Base-by-base conservation (phyloP, 2,329 filamentous ascomycete species). In the Fusarium citri region DNA sequence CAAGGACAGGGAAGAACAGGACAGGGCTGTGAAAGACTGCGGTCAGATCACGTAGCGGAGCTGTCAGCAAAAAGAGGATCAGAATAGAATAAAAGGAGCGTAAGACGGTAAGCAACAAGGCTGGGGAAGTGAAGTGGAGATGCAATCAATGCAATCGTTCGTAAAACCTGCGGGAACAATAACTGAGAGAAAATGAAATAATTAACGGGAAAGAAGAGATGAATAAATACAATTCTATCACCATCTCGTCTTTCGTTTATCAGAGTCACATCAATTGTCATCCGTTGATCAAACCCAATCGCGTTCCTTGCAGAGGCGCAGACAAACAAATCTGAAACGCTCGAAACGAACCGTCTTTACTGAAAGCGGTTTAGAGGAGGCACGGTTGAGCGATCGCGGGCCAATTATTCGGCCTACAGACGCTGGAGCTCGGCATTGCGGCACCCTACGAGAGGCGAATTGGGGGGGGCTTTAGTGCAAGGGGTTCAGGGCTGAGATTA, bases 341-440 rank as follows among this genome's bases (percentile, higher is more conserved):
- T 28, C 49, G 30, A 45, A 66, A 66, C 62, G 62, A 66, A 55
- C 63, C 43, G 18, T 15, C 42, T 57, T 31, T 30, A 22, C 51
- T 14, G 8, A 48, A 42, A 20, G 10, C 8, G 20, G 57, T 12
- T 41, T 56, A 59, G 50, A n/a, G 2, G 6, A 16, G 18, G 26
- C 18, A 18, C 26, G 14, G 30, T 6, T 14, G 23, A 30, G 34
- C 11, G 16, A 51, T 41, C 54, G 10, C 16, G 15, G 48, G 11
- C 63, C 63, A 66, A 66, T 66, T 34, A 23, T 61, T 55, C 25
- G 25, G 42, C 37, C 63, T 42, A 14, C 41, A 59, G 45, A 51
- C 41, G 46, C 30, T 22, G 9, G 9, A 20, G 30, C 4, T 43
- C 55, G 63, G 45, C 43, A 46, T 26, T 48, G 41, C 63, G 63